Evolutionary conservation across 1,284 basidiomycete genomes (phyloP).

Genomic region (Cutaneotrichosporon sp.): DNA sequence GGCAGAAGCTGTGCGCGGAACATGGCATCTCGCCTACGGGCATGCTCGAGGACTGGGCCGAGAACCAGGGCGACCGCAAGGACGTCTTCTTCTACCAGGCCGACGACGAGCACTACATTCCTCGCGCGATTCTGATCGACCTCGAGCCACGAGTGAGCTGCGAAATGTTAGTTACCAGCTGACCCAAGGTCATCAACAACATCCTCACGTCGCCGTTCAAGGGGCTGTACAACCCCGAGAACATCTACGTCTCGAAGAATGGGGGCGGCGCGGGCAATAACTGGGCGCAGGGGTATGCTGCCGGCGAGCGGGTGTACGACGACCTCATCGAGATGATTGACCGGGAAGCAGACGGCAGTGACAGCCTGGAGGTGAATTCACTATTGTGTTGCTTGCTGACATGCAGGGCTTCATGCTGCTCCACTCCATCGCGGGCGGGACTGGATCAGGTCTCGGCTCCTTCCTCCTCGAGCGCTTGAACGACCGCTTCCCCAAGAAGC

Average conservation of each 20-base stretch:
- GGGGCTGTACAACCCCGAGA: constrained; percentile 96
- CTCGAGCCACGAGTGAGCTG: constrained; percentile 87
- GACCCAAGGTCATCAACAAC: constrained; percentile 84
- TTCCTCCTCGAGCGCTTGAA: constrained; percentile 94
- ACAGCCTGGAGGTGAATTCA: constrained; percentile 82
- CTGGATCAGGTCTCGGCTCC: constrained; percentile 96
- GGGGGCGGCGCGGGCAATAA: constrained; percentile 99
- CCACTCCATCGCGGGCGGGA: constrained; percentile 98
- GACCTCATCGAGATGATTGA: constrained; percentile 99
- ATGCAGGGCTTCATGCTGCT: constrained; percentile 94
- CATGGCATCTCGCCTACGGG: constrained; percentile 94
- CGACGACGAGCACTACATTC: constrained; percentile 99
- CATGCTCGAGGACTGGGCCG: constrained; percentile 90
- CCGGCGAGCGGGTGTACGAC: constrained; percentile 90
- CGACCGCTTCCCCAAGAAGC: constrained; percentile 98
- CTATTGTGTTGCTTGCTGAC: constrained; percentile 6
- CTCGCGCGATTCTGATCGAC: constrained; percentile 93
- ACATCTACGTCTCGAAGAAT: constrained; percentile 92
- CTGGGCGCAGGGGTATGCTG: constrained; percentile 92
- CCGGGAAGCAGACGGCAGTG: constrained; percentile 96
- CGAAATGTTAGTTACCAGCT: background rate
- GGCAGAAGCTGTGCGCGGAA: constrained; percentile 93
- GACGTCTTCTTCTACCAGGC: constrained; percentile 99
- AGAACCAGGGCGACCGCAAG: constrained; percentile 86
- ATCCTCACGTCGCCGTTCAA: constrained; percentile 91